phyloP scores from a whole-genome alignment of 768 basidiomycete species.

The Rickenella mellea region DNA sequence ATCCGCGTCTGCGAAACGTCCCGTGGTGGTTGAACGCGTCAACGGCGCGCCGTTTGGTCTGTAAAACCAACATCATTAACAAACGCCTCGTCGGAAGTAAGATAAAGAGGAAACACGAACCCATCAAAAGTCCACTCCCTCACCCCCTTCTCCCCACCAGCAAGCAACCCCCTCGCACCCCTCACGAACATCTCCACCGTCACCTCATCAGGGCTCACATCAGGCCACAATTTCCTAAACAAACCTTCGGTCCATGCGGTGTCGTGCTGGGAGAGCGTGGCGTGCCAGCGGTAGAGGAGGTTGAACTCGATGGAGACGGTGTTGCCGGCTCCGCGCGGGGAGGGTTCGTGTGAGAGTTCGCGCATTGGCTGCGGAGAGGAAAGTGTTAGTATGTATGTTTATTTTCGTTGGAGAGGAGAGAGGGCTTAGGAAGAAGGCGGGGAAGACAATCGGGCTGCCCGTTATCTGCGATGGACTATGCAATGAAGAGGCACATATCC shows the following conservation, averaged over 20 bases:
- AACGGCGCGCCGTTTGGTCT: conserved; percentile 19
- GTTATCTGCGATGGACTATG: too few relatives aligned
- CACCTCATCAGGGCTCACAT: not conserved
- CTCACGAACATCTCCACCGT: conserved; percentile 1
- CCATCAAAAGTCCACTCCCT: conserved; percentile 43
- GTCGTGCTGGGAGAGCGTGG: conserved; percentile 47
- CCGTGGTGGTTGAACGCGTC: conserved; percentile 34
- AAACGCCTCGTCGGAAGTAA: not conserved
- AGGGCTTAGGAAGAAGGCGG: too few relatives aligned
- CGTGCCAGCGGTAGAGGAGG: conserved; percentile 51
- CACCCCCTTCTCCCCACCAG: conserved; percentile 29
- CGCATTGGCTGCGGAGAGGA: conserved; percentile 34
- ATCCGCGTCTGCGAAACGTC: conserved; percentile 54
- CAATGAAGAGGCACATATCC: too few relatives aligned
- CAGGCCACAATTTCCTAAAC: conserved; percentile 23
- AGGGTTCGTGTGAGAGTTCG: conserved; percentile 37
- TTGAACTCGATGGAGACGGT: conserved; percentile 72
- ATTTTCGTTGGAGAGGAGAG: too few relatives aligned
- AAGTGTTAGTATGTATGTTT: not conserved
- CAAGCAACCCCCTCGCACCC: conserved; percentile 27
- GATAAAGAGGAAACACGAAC: conserved; percentile 21
- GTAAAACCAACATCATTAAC: not conserved
- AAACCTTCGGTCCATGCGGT: conserved; percentile 40
- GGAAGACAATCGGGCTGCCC: too few relatives aligned
- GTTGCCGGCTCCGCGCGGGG: conserved; percentile 65